Conservation (phyloP, 2,329 filamentous ascomycete species). For the Aaosphaeria pasadenensis region DNA sequence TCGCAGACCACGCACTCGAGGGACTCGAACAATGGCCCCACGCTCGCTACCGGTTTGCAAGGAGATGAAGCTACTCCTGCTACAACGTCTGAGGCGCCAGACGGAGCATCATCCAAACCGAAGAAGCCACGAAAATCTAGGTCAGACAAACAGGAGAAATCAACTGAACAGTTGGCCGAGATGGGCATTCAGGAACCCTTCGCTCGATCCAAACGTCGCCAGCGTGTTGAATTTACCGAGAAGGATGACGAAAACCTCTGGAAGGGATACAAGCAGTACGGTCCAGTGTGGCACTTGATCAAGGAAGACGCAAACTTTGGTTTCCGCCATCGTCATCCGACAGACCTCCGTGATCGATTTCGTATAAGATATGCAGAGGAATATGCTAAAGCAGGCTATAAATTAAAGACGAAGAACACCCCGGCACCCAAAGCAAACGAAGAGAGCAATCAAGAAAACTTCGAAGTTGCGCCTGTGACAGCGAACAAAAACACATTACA, state of each 20-base stretch:
- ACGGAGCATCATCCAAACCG: background rate
- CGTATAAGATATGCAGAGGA: slow-evolving; percentile 57
- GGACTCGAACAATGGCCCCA: background rate
- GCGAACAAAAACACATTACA: background rate
- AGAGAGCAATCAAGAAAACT: background rate
- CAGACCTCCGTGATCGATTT: slow-evolving; percentile 61
- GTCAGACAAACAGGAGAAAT: slow-evolving; percentile 17
- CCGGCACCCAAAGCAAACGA: slow-evolving; percentile 13
- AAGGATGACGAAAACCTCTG: slow-evolving; percentile 58
- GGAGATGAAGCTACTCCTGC: background rate
- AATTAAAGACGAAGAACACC: slow-evolving; percentile 32
- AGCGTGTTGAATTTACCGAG: slow-evolving; percentile 54
- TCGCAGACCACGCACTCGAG: background rate
- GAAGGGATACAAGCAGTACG: slow-evolving; percentile 57
- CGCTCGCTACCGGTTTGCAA: background rate
- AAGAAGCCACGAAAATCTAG: slow-evolving; percentile 4
- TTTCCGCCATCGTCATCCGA: slow-evolving; percentile 50
- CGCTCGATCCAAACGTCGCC: slow-evolving; percentile 49
- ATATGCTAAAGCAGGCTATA: slow-evolving; percentile 51
- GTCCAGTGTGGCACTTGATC: slow-evolving; percentile 60
- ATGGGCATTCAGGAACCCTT: slow-evolving; percentile 52
- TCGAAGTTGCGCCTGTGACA: background rate
- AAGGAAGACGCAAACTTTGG: slow-evolving; percentile 53
- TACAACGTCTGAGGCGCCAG: background rate
- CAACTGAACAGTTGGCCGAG: slow-evolving; percentile 31